Evolutionary conservation across 768 basidiomycete species (phyloP).

Genomic region (Xerocomellus amylosporus): DNA sequence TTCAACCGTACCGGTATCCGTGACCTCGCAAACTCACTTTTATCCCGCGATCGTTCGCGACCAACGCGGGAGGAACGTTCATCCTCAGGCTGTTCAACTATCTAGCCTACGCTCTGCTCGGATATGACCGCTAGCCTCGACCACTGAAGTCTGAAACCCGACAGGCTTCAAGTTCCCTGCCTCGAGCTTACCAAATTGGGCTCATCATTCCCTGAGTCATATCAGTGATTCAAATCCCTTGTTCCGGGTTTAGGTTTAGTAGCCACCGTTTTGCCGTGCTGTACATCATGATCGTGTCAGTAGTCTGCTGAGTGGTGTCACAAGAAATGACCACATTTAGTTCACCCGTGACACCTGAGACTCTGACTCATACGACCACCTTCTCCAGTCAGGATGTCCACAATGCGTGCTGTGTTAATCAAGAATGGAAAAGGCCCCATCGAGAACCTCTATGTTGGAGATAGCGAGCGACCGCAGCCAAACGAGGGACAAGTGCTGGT

Average conservation of each 20-base stretch:
- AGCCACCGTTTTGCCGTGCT: not conserved
- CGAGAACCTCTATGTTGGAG: slow-evolving; percentile 77
- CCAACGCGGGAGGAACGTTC: not conserved
- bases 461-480: slow-evolving; percentile 60
- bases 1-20: no score
- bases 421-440: slow-evolving; percentile 72
- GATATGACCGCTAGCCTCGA: not conserved
- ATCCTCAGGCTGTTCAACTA: not conserved
- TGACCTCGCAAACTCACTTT: not conserved
- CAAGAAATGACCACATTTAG: not conserved
- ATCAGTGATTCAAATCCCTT: not conserved
- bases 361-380: not conserved
- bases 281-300: not conserved
- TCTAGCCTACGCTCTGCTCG: not conserved
- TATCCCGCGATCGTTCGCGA: not conserved
- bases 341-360: not conserved
- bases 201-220: not conserved
- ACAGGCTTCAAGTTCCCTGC: not conserved
- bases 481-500: slow-evolving; percentile 67
- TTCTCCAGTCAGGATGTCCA: slow-evolving; percentile 12
- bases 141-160: no score
- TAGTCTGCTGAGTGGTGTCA: not conserved
- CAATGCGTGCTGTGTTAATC: slow-evolving; percentile 78
- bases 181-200: not conserved
- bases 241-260: slow-evolving; percentile 3